Evolutionary conservation across 495 filamentous ascomycete species (phyloP), one percentile per base, ranked within the genome.

Genomic region (Daldinia bambusicola): DNA sequence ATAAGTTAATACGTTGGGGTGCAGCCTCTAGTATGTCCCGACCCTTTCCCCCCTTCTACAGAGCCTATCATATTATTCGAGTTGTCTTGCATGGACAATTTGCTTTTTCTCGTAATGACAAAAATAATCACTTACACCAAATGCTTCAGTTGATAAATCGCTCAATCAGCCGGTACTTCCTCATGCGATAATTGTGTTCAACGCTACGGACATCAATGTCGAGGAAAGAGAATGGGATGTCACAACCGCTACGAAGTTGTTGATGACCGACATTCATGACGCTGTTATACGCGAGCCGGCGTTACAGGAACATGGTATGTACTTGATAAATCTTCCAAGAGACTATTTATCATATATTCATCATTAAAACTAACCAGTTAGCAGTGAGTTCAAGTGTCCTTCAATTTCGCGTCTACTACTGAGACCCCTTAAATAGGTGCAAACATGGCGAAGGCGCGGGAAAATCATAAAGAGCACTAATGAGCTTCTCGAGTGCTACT

Each of bases 161-260:
- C 71, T 82, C 40, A 87, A 88, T 59, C 87, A 89, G 59, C 84
- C 86, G 0, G 78, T 77, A 2, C 73, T 88, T 14, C 86, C 87
- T 1, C 86, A 88, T 66, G 81, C 80, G 9, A 80, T 89, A 38
- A 85, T 89, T 40, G 84, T 79, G 1, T 74, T 88, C 4, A 88
- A 88, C 72, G 83, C 82, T 0, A 80, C 80, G 0, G 82, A 86
- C n/a, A 74, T 76, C 36, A 72, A 73, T 16, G 77, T 86, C 4
- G 79, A 87, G 38, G 74, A 78, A n/a, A 74, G 72, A 13, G 71
- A 82, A 53, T 88, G 85, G 85, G 81, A 86, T 51, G 59, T 81
- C n/a, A 55, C 78, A 16, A 74, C 71, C n/a, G 79, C 85, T 9
- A 88, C 86, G 0, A 67, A 77, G 16, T 78, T 62, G 63, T 66